phyloP scores from a whole-genome alignment of 371 early-diverging fungal species.

The Mortierella sp. region DNA sequence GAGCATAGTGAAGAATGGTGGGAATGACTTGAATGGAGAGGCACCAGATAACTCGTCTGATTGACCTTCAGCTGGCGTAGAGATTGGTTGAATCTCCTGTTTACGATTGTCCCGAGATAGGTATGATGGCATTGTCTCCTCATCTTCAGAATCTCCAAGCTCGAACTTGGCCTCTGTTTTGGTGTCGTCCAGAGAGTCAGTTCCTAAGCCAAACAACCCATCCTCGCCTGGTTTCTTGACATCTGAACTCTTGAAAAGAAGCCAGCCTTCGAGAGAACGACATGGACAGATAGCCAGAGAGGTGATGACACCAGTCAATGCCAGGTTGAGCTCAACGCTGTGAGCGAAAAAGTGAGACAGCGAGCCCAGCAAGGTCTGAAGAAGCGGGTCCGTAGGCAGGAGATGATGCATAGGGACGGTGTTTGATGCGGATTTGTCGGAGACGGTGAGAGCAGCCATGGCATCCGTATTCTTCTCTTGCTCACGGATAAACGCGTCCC shows the following conservation, averaged over 20 bases:
- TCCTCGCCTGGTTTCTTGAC: slow-evolving; percentile 57
- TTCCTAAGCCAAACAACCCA: slow-evolving; percentile 13
- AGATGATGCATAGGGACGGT: slow-evolving; percentile 62
- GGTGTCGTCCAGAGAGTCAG: neutral
- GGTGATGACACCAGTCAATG: slow-evolving; percentile 88
- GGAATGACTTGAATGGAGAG: slow-evolving; percentile 64
- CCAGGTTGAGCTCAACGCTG: slow-evolving; percentile 89
- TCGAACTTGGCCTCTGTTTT: slow-evolving; percentile 17
- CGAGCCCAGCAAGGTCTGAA: slow-evolving; percentile 71
- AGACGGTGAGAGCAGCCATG: slow-evolving; percentile 18
- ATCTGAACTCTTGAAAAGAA: slow-evolving; percentile 76
- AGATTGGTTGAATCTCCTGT: slow-evolving; percentile 11
- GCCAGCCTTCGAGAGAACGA: slow-evolving; percentile 82
- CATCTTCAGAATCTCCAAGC: slow-evolving; percentile 49
- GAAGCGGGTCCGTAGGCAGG: slow-evolving; percentile 68
- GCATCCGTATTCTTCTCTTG: slow-evolving; percentile 34
- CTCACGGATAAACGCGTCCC: slow-evolving; percentile 42
- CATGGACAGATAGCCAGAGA: slow-evolving; percentile 83
- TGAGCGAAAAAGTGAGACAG: slow-evolving; percentile 87
- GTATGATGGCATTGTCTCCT: slow-evolving; percentile 41
- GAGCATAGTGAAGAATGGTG: slow-evolving; percentile 71
- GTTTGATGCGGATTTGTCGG: slow-evolving; percentile 26
- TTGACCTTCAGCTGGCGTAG: slow-evolving; percentile 3
- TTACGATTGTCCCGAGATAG: slow-evolving; percentile 14
- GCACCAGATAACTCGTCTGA: slow-evolving; percentile 19